A percentile compares a stretch with the other conserved stretches of the same genome.
Conservation (phyloP, 2,329 filamentous ascomycete species). For the Rugonectria rugulosa region DNA sequence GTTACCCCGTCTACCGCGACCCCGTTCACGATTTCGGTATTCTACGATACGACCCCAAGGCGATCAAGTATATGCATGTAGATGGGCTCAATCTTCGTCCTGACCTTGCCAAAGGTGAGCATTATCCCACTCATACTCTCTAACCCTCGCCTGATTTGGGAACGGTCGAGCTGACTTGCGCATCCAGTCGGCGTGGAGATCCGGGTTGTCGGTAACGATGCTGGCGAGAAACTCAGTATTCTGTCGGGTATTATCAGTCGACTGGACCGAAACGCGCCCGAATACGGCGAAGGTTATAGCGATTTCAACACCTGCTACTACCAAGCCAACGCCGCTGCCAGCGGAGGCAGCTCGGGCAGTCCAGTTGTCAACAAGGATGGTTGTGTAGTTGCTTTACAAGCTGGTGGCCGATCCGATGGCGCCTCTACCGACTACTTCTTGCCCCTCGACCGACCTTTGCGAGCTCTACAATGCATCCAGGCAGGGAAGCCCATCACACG, state of each 20-base stretch:
- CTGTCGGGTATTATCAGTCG: slow-evolving; percentile 96
- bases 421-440: slow-evolving; percentile 98
- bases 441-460: slow-evolving; percentile 86
- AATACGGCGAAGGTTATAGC: slow-evolving; percentile 97
- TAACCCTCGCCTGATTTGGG: neutral
- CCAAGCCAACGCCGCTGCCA: slow-evolving; percentile 95
- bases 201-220: slow-evolving; percentile 96
- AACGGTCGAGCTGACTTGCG: slow-evolving; percentile 26
- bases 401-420: slow-evolving; percentile 90
- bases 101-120: slow-evolving; percentile 77
- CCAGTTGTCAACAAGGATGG: slow-evolving; percentile 97
- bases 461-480: slow-evolving; percentile 87
- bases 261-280: slow-evolving; percentile 93
- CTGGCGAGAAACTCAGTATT: slow-evolving; percentile 97
- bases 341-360: slow-evolving; percentile 96
- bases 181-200: slow-evolving; percentile 84
- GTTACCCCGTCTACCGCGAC: slow-evolving; percentile 95
- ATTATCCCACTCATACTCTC: neutral
- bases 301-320: slow-evolving; percentile 98
- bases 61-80: slow-evolving; percentile 96
- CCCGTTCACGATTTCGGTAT: slow-evolving; percentile 99
- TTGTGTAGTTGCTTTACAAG: slow-evolving; percentile 89
- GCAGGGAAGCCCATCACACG: slow-evolving; percentile 78
- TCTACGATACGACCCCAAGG: slow-evolving; percentile 92
- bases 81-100: slow-evolving; percentile 81